phyloP scores from a whole-genome alignment of 768 basidiomycete genomes.

The Suillus decipiens region DNA sequence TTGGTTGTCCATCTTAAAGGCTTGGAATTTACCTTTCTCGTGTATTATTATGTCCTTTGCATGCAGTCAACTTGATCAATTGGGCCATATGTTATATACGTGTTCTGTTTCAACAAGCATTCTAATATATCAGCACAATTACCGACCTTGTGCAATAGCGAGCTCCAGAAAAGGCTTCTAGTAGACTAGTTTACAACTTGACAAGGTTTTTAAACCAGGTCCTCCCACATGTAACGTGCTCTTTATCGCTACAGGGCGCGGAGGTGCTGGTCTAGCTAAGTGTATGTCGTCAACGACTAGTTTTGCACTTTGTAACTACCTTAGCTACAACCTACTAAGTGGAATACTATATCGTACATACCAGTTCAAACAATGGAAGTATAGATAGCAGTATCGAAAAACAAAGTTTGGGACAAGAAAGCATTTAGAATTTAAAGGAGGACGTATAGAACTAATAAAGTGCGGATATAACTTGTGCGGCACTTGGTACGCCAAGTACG shows the following conservation, averaged over 20 bases:
- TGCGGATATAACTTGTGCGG: background rate
- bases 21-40: background rate
- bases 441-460: background rate
- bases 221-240: conserved; percentile 8
- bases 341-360: conserved; percentile 4
- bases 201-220: background rate
- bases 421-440: background rate
- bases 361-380: background rate
- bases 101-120: background rate
- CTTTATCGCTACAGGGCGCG: background rate
- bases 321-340: no score
- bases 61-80: background rate
- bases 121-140: background rate
- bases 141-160: background rate
- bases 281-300: background rate
- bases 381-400: conserved; percentile 5
- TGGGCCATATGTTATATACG: background rate
- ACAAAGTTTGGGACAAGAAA: background rate
- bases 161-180: background rate
- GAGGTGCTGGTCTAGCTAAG: background rate
- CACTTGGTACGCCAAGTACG: no score
- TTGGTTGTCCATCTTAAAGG: background rate
- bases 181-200: no score
- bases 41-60: background rate
- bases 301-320: background rate